Evolutionary conservation across 768 basidiomycete species (phyloP).

Genomic region (button mushroom (Agaricus bisporus)): DNA sequence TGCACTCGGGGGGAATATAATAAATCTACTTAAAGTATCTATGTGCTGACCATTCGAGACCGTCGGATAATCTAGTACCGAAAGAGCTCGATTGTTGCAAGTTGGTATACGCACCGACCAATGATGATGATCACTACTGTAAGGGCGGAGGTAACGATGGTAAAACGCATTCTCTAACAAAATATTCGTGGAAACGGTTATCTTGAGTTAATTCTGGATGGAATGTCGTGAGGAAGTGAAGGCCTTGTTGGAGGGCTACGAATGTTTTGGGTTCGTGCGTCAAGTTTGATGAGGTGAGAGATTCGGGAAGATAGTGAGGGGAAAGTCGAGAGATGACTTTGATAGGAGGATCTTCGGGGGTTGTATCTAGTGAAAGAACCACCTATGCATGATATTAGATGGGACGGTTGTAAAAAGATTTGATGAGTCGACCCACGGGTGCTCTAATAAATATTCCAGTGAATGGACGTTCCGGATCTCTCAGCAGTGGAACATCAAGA

Average conservation of each 20-base stretch:
- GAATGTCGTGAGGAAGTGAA: conserved; percentile 82
- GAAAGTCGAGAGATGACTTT: conserved; percentile 70
- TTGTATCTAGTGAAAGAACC: conserved; percentile 18
- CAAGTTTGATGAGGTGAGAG: conserved; percentile 37
- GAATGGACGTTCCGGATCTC: conserved; percentile 56
- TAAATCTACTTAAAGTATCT: no score
- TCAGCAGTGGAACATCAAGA: conserved; percentile 57
- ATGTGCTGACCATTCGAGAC: no score
- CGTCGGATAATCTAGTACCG: no score
- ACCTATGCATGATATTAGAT: not conserved
- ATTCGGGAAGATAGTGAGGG: conserved; percentile 33
- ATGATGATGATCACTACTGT: no score
- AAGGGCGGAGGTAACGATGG: conserved; percentile 8
- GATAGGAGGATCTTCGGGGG: conserved; percentile 49
- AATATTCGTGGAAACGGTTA: conserved; percentile 87
- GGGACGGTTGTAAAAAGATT: not conserved
- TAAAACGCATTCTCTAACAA: conserved; percentile 69
- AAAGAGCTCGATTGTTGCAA: no score
- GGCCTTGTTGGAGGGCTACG: conserved; percentile 83
- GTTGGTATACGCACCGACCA: no score
- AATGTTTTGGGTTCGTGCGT: conserved; percentile 55
- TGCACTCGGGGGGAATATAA: no score
- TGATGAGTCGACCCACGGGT: conserved; percentile 45
- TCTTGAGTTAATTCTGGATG: conserved; percentile 92
- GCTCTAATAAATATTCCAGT: conserved; percentile 92